Conservation (phyloP, 2,329 filamentous ascomycete genomes). For the Epicoccum sorghinum region DNA sequence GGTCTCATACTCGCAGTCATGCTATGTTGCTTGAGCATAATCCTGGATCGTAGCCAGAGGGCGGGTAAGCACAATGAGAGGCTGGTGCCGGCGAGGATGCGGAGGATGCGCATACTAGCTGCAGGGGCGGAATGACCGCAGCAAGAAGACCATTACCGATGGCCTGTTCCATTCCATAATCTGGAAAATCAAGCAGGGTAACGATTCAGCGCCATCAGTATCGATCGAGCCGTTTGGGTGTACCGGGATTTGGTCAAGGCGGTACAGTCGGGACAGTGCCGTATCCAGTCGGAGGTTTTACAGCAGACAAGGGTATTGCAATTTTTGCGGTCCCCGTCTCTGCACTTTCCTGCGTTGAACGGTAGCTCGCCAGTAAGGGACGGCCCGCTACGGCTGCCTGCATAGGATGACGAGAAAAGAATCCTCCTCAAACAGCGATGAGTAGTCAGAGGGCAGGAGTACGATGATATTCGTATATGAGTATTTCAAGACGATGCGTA, state of each 20-base stretch:
- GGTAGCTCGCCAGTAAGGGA: background rate
- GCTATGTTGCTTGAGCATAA: background rate
- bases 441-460: too few relatives aligned
- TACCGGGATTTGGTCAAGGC: background rate
- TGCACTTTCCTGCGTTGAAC: background rate
- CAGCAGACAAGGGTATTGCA: background rate
- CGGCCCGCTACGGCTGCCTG: background rate
- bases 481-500: too few relatives aligned
- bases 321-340: background rate
- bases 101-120: background rate
- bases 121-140: background rate
- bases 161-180: background rate
- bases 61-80: background rate
- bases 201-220: background rate
- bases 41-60: too few relatives aligned
- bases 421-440: too few relatives aligned
- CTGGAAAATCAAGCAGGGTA: background rate
- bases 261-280: background rate
- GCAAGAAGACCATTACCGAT: background rate
- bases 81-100: background rate
- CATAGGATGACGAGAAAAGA: background rate
- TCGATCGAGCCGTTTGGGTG: too few relatives aligned
- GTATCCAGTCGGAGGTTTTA: background rate
- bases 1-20: too few relatives aligned
- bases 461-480: too few relatives aligned